Evolutionary conservation across 2,329 filamentous ascomycete species (phyloP).

Genomic region (Colletotrichum sp.): DNA sequence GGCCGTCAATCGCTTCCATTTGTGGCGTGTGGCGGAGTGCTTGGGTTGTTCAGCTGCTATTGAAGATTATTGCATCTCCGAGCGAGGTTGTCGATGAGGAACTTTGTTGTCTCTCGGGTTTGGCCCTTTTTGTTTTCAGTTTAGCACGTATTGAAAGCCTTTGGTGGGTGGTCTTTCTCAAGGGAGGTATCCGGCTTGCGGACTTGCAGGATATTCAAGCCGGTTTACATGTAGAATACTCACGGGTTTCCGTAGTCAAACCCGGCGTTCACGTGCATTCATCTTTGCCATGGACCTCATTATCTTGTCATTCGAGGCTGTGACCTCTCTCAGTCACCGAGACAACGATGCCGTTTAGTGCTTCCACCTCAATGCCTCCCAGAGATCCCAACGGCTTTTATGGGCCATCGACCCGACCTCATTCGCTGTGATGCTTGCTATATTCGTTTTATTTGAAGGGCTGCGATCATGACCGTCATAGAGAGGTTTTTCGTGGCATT

Average conservation of each 20-base stretch:
- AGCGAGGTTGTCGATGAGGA: not conserved
- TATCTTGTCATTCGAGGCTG: not conserved
- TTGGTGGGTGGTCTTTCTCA: not conserved
- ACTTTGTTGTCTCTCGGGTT: not conserved
- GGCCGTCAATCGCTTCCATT: not conserved
- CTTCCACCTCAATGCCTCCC: not conserved
- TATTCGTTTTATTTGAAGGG: not conserved
- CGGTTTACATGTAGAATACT: not conserved
- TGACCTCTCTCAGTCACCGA: not conserved
- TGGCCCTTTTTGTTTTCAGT: not conserved
- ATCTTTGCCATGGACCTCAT: not conserved
- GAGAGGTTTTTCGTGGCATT: not conserved
- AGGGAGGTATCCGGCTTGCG: not conserved
- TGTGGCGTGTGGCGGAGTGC: not conserved
- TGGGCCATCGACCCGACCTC: not conserved
- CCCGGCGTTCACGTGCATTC: not conserved
- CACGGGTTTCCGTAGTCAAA: not conserved
- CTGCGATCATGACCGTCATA: not conserved
- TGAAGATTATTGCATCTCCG: not conserved
- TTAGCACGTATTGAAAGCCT: not conserved
- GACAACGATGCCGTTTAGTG: not conserved
- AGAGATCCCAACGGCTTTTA: not conserved
- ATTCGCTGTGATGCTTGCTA: not conserved
- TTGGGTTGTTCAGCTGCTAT: not conserved
- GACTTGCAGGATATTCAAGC: not conserved